Evolutionary conservation across 306 rosid species (phyloP).

Genomic region (apple (Malus domestica)): ASM211411v1 NC_041789.1:17934001-17934500

Average conservation of each 20-base stretch:
- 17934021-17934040: not conserved
- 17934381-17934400: not conserved
- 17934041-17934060: not conserved
- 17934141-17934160: accelerated
- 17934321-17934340: not conserved
- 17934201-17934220: too few relatives aligned
- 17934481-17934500: not conserved
- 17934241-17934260: too few relatives aligned
- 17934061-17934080: not conserved
- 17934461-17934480: not conserved
- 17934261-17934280: too few relatives aligned
- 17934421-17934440: not conserved
- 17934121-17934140: too few relatives aligned
- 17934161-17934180: accelerated
- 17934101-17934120: not conserved
- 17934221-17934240: too few relatives aligned
- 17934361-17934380: not conserved
- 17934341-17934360: not conserved
- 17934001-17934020: too few relatives aligned
- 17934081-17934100: not conserved
- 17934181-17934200: too few relatives aligned
- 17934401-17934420: not conserved
- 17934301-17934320: not conserved
- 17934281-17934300: not conserved
- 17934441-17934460: not conserved